Base-by-base conservation (phyloP, 2,329 filamentous ascomycete species). In the Neonectria magnoliae region DNA sequence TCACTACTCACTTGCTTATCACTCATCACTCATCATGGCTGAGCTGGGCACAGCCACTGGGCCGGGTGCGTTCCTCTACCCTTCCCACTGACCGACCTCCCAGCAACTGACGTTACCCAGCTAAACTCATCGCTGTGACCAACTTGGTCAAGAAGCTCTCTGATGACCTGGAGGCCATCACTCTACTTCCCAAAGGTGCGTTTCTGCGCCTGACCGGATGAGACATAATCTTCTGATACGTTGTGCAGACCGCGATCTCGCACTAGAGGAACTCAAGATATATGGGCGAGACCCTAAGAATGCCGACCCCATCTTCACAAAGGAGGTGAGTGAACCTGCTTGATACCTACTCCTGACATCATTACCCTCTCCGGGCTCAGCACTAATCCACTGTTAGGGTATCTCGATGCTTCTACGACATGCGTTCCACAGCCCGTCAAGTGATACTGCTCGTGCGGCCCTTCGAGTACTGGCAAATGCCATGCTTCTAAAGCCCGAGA, bases 261-360 rank as follows among this genome's bases (percentile, higher is more conserved):
- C 83, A 13, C 78, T 91, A 4, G 88, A 91, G 69, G 81, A 93
- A 71, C 83, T 98, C 53, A 97, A 97, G 78, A 73, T 73, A 48
- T 77, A 72, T 69, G 79, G 94, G 7, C 89, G 94, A 65, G 89
- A 91, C 72, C 88, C 90, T 8, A 82, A 81, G 31, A 85, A 93
- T 78, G 90, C 94, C 29, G 91, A 91, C 62, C 91, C 93, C 1
- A 95, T 98, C 62, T 98, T 96, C 79, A 91, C 91, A n/a, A 86
- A 88, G 78, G 83, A 91, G 79, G 93, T 92, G 84, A 69, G 83
- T 69, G 6, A 16, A 29, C 18, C 16, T 38, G n/a, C 10, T 22
- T 16, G 2, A n/a, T n/a, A 16, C 3, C 7, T 38, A 16, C 22
- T 27, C n/a, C 45, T 42, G 31, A 44, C 51, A 22, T 51, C 36